These are phyloP conservation scores for Cordyceps tenuipes DNA, from an alignment of 2,329 filamentous ascomycete genomes.

Conservation along the genomic window DNA sequence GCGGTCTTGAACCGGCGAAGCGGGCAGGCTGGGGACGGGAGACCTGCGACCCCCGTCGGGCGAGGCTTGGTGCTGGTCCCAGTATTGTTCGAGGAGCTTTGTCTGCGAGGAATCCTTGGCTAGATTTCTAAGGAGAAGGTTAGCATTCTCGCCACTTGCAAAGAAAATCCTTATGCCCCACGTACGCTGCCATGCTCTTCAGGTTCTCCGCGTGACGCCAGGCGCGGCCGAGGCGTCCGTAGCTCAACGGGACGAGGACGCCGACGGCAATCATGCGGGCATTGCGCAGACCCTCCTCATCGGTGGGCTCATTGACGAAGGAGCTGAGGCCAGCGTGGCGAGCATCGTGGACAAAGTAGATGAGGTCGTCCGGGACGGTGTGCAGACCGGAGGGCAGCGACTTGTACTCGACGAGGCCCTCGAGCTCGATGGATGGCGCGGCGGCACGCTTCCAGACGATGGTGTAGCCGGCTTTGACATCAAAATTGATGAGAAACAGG, in stretches of 20 bases:
- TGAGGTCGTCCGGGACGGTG: conserved; percentile 77
- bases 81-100: conserved; percentile 66
- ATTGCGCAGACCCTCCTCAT: conserved; percentile 68
- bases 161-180: neutral
- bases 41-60: conserved; percentile 28
- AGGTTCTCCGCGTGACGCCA: conserved; percentile 80
- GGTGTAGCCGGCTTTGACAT: conserved; percentile 85
- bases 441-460: conserved; percentile 78
- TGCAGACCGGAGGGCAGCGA: conserved; percentile 89
- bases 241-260: conserved; percentile 75
- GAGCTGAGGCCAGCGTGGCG: conserved; percentile 82
- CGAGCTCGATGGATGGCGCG: conserved; percentile 60
- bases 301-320: conserved; percentile 76
- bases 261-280: conserved; percentile 91
- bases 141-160: neutral
- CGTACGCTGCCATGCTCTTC: conserved; percentile 64
- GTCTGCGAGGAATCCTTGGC: conserved; percentile 57
- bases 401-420: conserved; percentile 91
- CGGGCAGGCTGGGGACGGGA: conserved; percentile 35
- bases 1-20: conserved; percentile 24
- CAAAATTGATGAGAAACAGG: conserved; percentile 83
- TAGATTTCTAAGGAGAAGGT: conserved; percentile 38
- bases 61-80: conserved; percentile 46
- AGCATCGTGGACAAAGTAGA: conserved; percentile 83
- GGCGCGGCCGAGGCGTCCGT: conserved; percentile 74